phyloP scores from a whole-genome alignment of 2,329 filamentous ascomycete genomes.

The Sporothrix globosa region DNA sequence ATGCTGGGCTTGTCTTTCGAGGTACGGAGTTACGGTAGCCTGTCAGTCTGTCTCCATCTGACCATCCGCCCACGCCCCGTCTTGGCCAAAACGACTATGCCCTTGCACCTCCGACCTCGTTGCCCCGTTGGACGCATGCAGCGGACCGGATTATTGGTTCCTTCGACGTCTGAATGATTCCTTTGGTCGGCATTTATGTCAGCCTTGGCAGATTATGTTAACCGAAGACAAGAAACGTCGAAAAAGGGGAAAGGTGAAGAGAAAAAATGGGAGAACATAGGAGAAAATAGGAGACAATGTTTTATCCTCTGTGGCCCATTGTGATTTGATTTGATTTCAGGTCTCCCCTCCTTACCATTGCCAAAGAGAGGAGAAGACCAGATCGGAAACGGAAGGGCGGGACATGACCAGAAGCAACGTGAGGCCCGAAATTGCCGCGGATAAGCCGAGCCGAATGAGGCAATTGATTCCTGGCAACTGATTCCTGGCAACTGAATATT shows the following conservation, averaged over 20 bases:
- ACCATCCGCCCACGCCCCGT: constrained; percentile 1
- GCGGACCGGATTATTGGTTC: not conserved
- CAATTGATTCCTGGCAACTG: not conserved
- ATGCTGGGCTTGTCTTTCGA: not conserved
- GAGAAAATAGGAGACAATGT: not conserved
- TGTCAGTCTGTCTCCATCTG: not conserved
- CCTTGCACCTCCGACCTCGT: not conserved
- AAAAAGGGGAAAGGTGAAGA: no score
- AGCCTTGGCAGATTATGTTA: not conserved
- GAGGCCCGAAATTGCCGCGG: not conserved
- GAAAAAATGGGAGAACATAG: not conserved
- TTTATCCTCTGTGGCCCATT: not conserved
- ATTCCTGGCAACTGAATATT: no score
- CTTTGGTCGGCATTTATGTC: not conserved
- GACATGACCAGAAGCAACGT: not conserved
- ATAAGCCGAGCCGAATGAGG: not conserved
- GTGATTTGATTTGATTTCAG: not conserved
- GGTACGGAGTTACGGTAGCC: no score
- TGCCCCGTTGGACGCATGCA: constrained; percentile 1
- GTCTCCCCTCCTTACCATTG: not conserved
- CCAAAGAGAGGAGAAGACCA: not conserved
- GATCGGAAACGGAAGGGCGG: not conserved
- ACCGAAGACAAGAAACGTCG: not conserved
- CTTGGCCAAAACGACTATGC: not conserved
- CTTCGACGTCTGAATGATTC: not conserved